Base-by-base conservation (phyloP, 2,329 filamentous ascomycete species). In the Exophiala viscosa region DNA sequence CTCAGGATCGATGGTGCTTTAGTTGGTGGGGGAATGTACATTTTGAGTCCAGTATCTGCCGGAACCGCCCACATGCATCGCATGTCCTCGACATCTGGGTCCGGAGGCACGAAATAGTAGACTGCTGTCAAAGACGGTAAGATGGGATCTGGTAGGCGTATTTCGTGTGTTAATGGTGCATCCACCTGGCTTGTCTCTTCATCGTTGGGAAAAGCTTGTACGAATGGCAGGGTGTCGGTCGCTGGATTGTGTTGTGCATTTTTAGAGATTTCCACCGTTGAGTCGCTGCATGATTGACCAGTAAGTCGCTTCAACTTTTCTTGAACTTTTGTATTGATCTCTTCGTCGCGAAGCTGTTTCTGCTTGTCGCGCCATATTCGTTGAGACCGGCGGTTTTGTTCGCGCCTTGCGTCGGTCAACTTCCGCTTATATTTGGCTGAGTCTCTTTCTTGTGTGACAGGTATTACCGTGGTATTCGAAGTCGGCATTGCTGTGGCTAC, bases 381-480 rank as follows among this genome's bases (percentile, higher is more conserved):
- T 23, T 60, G 58, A 5, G 57, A 56, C 7, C 52, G 54, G 13
- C 58, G 57, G 15, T 60, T 60, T 43, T 60, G 58, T 32, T 57
- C 48, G 10, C 57, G 31, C 20, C 58, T 41, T n/a, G 56, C 56
- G n/a, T 57, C 58, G 15, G 58, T 59, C 17, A 60, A 34, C 23
- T 59, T 76, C 1, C 68, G 67, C 0, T 62, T 65, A 1, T 65
- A 64, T 0, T 14, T 47, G 33, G 23, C 46, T 38, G 18, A 28
- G 5, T 28, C 23, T 28, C 8, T 28, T 28, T 28, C 23, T 28
- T 4, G 23, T 28, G 23, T 28, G 5, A 2, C 23, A 28, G 23
- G 23, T 7, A 28, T 28, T 28, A 28, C 23, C 23, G 23, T 28
- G 2, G 3, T 28, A 4, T 28, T 28, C 3, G 23, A 4, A 28